Evolutionary conservation across 225 moss, liverwort and hornwort genomes (phyloP), one percentile per base, ranked within the genome.

Genomic region (Marchantia polymorpha): DNA sequence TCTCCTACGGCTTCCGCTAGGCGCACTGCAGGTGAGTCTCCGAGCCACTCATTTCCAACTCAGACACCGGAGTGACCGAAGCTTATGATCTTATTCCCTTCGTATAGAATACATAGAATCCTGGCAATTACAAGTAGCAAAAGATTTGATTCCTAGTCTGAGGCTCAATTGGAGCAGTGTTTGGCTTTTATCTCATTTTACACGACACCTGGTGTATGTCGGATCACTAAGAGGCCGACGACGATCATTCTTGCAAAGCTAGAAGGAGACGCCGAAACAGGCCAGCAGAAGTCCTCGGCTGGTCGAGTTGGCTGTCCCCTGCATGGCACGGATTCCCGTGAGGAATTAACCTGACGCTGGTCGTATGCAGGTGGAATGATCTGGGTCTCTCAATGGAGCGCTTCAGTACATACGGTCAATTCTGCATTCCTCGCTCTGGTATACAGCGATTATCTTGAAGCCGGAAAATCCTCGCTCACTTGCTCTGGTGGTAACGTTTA

Each of bases 361-460:
- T 31, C 10, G 16, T 76, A 12, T 82, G 71, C 90, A 96, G 96
- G 93, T 68, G 97, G 94, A 20, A 81, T 97, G 85, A 75, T 94
- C 67, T 97, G 93, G 94, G 71, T 97, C 23, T 80, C 82, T 22
- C 81, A 87, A 22, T 97, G 85, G 86, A 85, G 80, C 78, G 74
- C 94, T 0, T 79, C 93, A 8, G 88, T 94, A 46, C 90, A 93
- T 22, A 84, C 91, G 67, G 92, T 97, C 75, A 92, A 94, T 77
- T 86, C 93, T 20, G 97, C 94, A 54, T 92, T 94, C 79, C 76
- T 97, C 69, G 86, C 94, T 10, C 83, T 90, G 10, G 83, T 97
- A 55, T 97, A 97, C 79, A 94, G 94, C 81, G 94, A 97, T 69
- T 97, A 94, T 73, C 85, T 97, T 47, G 81, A 83, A 69, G 85